Conservation (phyloP, 2,329 filamentous ascomycete genomes). For the Huntiella decipiens region DNA sequence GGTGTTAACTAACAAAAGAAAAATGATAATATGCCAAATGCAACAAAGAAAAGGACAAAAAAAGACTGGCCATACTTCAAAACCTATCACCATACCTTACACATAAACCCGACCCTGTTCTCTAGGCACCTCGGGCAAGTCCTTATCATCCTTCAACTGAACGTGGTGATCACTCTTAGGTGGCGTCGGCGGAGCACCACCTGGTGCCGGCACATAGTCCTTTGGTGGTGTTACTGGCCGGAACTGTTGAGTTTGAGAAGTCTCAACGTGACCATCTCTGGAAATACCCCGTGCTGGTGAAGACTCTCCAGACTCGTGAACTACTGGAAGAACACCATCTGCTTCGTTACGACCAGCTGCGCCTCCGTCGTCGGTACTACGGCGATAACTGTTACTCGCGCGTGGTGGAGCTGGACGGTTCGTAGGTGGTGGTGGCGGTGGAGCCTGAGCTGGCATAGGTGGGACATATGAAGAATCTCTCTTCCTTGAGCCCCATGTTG, state of each 20-base stretch:
- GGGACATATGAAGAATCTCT: slow-evolving; percentile 18
- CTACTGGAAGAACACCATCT: slow-evolving; percentile 50
- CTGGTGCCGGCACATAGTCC: slow-evolving; percentile 13
- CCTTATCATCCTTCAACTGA: slow-evolving; percentile 32
- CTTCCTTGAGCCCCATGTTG: slow-evolving; percentile 20
- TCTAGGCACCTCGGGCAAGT: slow-evolving; percentile 35
- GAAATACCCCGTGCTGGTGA: slow-evolving; percentile 40
- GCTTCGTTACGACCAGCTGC: background rate
- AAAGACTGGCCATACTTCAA: slow-evolving; percentile 3
- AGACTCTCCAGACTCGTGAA: slow-evolving; percentile 74
- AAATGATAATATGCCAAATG: background rate
- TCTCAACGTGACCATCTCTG: slow-evolving; percentile 26
- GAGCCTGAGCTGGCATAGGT: slow-evolving; percentile 27
- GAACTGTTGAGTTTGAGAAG: background rate
- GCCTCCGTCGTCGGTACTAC: background rate
- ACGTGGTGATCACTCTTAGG: slow-evolving; percentile 22
- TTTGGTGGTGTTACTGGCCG: slow-evolving; percentile 26
- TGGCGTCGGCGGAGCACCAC: slow-evolving; percentile 26
- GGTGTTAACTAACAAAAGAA: slow-evolving; percentile 1
- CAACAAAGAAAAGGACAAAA: slow-evolving; percentile 3
- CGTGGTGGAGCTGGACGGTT: slow-evolving; percentile 21
- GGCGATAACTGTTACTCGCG: slow-evolving; percentile 14
- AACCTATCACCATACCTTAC: slow-evolving; percentile 1
- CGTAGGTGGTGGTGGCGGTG: slow-evolving; percentile 23
- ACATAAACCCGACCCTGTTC: slow-evolving; percentile 6